Evolutionary conservation across 352 stramenopile genomes (phyloP).

Genomic region (Phytophthora syringae): DNA sequence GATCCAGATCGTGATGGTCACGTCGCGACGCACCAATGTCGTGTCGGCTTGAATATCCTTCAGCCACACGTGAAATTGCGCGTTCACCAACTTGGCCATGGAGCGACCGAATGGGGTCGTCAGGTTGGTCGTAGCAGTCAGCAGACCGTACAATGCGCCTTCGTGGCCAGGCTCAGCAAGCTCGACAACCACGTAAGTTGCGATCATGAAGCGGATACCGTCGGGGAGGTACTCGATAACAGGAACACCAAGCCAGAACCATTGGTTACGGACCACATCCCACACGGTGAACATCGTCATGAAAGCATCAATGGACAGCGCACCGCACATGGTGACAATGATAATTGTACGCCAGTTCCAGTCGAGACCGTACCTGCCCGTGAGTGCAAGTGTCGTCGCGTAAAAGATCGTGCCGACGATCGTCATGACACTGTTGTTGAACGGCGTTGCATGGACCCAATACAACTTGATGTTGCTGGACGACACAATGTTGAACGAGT

Average conservation of each 20-base stretch:
- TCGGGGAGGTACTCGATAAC: constrained; percentile 58
- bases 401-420: constrained; percentile 59
- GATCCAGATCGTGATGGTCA: constrained; percentile 67
- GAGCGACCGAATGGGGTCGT: constrained; percentile 51
- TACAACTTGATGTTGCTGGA: constrained; percentile 56
- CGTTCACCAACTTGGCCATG: constrained; percentile 59
- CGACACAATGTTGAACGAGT: constrained; percentile 62
- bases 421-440: constrained; percentile 61
- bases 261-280: constrained; percentile 66
- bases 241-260: constrained; percentile 67
- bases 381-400: constrained; percentile 44
- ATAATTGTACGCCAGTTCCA: constrained; percentile 72
- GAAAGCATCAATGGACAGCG: constrained; percentile 49
- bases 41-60: constrained; percentile 56
- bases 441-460: constrained; percentile 60
- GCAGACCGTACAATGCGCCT: constrained; percentile 58
- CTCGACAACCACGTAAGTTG: constrained; percentile 70
- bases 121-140: constrained; percentile 63
- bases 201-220: constrained; percentile 65
- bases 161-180: constrained; percentile 56
- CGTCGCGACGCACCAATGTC: constrained; percentile 49
- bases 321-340: constrained; percentile 40
- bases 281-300: constrained; percentile 63
- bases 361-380: constrained; percentile 49
- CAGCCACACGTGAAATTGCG: constrained; percentile 57